phyloP scores from a whole-genome alignment of 768 basidiomycete species.

The Ephemerocybe angulata region DNA sequence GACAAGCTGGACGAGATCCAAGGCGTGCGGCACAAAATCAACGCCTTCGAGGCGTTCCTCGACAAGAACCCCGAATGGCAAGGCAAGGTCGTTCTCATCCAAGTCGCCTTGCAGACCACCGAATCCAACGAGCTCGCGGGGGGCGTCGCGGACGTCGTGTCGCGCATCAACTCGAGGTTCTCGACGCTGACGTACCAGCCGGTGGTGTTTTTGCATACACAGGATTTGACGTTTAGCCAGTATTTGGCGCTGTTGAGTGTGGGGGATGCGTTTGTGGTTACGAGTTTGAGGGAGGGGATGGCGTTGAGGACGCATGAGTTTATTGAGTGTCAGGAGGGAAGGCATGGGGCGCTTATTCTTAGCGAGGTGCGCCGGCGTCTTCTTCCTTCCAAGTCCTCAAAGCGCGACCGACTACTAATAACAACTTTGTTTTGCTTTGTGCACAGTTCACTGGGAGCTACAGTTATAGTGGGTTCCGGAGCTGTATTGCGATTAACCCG shows the following conservation, averaged over 20 bases:
- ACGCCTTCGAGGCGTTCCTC: conserved; percentile 80
- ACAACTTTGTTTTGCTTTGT: neutral
- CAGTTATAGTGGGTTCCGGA: conserved; percentile 81
- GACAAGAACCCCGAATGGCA: conserved; percentile 77
- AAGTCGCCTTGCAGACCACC: conserved; percentile 82
- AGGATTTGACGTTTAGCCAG: conserved; percentile 81
- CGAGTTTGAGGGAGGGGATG: conserved; percentile 86
- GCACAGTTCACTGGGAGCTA: conserved; percentile 80
- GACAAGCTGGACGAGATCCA: conserved; percentile 89
- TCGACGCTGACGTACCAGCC: conserved; percentile 86
- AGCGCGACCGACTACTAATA: no score
- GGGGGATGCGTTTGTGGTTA: conserved; percentile 83
- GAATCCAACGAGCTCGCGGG: conserved; percentile 72
- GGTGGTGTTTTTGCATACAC: conserved; percentile 80
- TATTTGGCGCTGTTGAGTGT: conserved; percentile 79
- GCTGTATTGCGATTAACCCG: conserved; percentile 83
- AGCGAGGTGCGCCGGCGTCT: conserved; percentile 55
- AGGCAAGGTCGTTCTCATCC: conserved; percentile 79
- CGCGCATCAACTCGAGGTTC: conserved; percentile 79
- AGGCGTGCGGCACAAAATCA: conserved; percentile 80
- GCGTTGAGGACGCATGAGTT: conserved; percentile 79
- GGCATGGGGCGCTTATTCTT: conserved; percentile 66
- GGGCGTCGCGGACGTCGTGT: conserved; percentile 69
- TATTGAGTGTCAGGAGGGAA: conserved; percentile 78
- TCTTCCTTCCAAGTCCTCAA: neutral